A percentile compares a stretch with the other conserved stretches of the same genome.
phyloP scores from a whole-genome alignment of 176 grass and related monocot species.

The Eleusine indica region DNA sequence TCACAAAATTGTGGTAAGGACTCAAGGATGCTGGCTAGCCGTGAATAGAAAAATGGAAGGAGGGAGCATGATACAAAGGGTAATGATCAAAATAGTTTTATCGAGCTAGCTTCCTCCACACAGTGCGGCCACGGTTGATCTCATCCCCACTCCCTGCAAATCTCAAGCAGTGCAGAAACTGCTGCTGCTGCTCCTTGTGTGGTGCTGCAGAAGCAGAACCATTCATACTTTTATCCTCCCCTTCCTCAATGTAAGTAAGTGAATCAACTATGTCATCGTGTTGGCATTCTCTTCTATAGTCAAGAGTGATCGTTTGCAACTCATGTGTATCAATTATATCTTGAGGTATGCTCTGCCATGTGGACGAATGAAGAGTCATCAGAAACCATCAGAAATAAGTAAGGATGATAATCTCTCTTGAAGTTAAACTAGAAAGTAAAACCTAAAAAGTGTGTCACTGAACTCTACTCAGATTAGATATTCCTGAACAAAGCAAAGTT shows the following conservation, averaged over 20 bases:
- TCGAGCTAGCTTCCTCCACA: conserved; percentile 85
- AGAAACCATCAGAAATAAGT: conserved; percentile 29
- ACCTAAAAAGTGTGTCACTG: not conserved
- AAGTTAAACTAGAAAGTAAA: not conserved
- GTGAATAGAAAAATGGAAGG: conserved; percentile 19
- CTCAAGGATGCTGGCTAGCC: not conserved
- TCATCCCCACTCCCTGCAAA: conserved; percentile 67
- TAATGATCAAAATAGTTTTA: conserved; percentile 25
- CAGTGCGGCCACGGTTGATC: conserved; percentile 87
- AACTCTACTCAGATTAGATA: conserved; percentile 7
- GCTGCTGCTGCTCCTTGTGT: conserved; percentile 45
- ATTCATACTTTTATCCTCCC: conserved; percentile 48
- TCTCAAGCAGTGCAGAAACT: conserved; percentile 87
- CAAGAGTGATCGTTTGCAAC: conserved; percentile 96
- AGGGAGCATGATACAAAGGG: conserved; percentile 16
- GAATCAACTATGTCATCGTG: conserved; percentile 88
- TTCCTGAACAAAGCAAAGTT: not conserved
- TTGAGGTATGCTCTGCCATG: conserved; percentile 93
- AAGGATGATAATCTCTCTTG: not conserved
- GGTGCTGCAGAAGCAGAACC: conserved; percentile 46
- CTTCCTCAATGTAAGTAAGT: conserved; percentile 76
- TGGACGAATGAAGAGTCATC: conserved; percentile 4
- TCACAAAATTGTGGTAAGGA: conserved; percentile 51
- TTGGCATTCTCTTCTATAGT: conserved; percentile 95
- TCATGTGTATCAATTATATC: conserved; percentile 96